phyloP scores from a whole-genome alignment of 2,329 filamentous ascomycete genomes.

The Xylariaceae sp. region DNA sequence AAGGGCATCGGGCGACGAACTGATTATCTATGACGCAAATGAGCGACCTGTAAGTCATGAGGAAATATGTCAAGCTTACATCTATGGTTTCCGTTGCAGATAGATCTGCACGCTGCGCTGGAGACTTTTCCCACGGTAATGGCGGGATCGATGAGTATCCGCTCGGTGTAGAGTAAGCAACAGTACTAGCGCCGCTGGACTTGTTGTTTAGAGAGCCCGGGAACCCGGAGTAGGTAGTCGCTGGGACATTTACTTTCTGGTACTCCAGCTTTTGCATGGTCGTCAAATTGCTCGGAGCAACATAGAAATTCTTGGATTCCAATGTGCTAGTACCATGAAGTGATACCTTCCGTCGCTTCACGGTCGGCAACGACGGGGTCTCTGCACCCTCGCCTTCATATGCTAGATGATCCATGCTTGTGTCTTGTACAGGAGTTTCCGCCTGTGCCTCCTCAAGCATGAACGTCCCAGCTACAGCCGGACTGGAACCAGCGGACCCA shows the following conservation, averaged over 20 bases:
- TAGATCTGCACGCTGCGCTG: slow-evolving; percentile 12
- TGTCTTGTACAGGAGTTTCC: slow-evolving; percentile 3
- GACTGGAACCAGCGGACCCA: slow-evolving; percentile 7
- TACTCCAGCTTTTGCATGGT: slow-evolving; percentile 33
- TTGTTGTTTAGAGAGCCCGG: slow-evolving; percentile 23
- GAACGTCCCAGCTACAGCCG: slow-evolving; percentile 12
- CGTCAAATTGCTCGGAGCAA: slow-evolving; percentile 30
- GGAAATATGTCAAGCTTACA: slow-evolving; percentile 15
- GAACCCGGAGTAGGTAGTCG: slow-evolving; percentile 16
- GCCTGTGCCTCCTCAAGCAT: slow-evolving; percentile 8
- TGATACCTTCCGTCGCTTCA: slow-evolving; percentile 19
- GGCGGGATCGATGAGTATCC: slow-evolving; percentile 29
- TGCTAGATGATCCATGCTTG: slow-evolving; percentile 4
- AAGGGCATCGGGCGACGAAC: slow-evolving; percentile 28
- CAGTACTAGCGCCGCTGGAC: slow-evolving; percentile 29
- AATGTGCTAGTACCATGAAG: slow-evolving; percentile 17
- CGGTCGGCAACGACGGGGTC: slow-evolving; percentile 7
- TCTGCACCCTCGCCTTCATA: slow-evolving; percentile 2
- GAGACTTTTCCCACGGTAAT: slow-evolving; percentile 25
- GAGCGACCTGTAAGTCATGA: slow-evolving; percentile 2
- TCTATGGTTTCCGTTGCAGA: slow-evolving; percentile 15
- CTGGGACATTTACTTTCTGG: slow-evolving; percentile 23
- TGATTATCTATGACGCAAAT: slow-evolving; percentile 19
- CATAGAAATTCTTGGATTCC: slow-evolving; percentile 26
- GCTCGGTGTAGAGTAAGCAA: slow-evolving; percentile 31